Evolutionary conservation across 2,329 filamentous ascomycete species (phyloP), one percentile per base, ranked within the genome.

Genomic region (Penicillium expansum): DNA sequence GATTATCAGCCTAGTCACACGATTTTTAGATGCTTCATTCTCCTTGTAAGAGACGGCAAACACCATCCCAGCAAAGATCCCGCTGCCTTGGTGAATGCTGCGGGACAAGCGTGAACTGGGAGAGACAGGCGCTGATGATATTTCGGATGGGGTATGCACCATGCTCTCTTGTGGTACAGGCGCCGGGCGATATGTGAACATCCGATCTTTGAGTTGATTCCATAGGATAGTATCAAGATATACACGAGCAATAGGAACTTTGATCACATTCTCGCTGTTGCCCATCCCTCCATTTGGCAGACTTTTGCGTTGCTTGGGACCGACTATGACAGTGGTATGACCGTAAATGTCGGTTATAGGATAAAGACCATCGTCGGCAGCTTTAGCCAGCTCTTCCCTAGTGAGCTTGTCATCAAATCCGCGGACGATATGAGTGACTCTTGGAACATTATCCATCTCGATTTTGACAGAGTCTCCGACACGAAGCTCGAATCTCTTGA

Each of bases 31-130:
- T 9, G 76, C 76, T 16, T 80, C 81, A 51, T 85, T 80, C 1
- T 83, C 80, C 2, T 79, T 77, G 60, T 91, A 90, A 0, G 91
- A 93, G 11, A 96, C 83, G 0, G 92, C 92, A 73, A 97, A 97
- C 0, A 85, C 86, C 92, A 97, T 96, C 41, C 87, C 86, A 1
- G 82, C 76, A 67, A 97, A 96, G 0, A 95, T 61, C 3, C 78
- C 77, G 18, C 64, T 68, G 3, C 44, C 63, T 58, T 60, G 61
- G 22, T 68, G 64, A 47, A 70, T 56, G 51, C 63, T 71, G 57
- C 80, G 77, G 7, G 80, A 79, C 24, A 78, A 71, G 18, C 81
- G 77, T 3, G 82, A 81, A 24, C 72, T 73, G 1, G 83, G 82
- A 1, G 82, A 81, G 35, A 71, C 71, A 53, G 75, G 70, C 14